Evolutionary conservation across 2,329 filamentous ascomycete genomes (phyloP).

Genomic region (Atkinsonella hypoxylon): DNA sequence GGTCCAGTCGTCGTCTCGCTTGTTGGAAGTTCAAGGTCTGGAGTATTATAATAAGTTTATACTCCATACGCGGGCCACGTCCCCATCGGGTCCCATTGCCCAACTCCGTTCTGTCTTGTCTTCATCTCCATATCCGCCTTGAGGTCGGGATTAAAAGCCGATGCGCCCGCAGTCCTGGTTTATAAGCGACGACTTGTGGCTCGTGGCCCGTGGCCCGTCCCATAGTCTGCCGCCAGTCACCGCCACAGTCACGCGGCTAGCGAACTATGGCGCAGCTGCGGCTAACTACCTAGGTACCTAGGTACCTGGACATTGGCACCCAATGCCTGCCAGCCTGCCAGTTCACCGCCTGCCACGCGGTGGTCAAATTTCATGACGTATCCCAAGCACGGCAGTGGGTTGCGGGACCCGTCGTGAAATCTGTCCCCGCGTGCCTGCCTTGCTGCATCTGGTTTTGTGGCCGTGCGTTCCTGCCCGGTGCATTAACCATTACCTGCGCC

Average conservation of each 20-base stretch:
- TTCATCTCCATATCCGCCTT: background rate
- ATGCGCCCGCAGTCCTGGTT: background rate
- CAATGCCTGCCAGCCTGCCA: background rate
- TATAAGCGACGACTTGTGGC: too few species aligned
- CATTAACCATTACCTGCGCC: background rate
- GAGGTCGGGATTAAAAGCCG: background rate
- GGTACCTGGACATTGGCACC: too few species aligned
- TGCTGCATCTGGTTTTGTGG: background rate
- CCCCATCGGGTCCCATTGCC: background rate
- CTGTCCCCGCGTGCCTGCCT: background rate
- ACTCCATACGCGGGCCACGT: background rate
- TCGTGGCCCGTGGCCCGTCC: background rate
- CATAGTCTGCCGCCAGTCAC: background rate
- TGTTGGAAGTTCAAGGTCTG: too few species aligned
- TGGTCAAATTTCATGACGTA: background rate
- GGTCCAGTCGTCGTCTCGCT: background rate
- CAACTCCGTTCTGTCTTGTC: background rate
- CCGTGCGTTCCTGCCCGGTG: background rate
- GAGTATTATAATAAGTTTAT: too few species aligned
- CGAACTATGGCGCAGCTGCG: background rate
- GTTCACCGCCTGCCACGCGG: background rate
- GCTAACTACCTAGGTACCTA: too few species aligned
- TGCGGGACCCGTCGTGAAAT: too few species aligned
- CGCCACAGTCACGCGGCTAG: background rate
- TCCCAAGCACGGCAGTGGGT: too few species aligned